Base-by-base conservation (phyloP, 192 early-diverging fungal genomes). In the Podochytrium sp. region DNA sequence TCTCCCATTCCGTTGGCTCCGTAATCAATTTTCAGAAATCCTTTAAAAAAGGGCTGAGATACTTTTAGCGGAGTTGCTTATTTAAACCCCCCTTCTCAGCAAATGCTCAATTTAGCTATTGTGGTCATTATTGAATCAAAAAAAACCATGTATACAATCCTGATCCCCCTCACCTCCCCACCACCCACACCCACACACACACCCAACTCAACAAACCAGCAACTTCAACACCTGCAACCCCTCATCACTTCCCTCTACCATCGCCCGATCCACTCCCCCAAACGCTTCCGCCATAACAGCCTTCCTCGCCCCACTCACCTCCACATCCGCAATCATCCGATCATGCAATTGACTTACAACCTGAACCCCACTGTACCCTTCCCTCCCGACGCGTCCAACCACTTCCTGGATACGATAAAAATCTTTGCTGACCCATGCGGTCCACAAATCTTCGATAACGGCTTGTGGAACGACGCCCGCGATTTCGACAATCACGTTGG, bases 221-320 rank as follows among this genome's bases (percentile, higher is more conserved):
- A 85, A 49, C 59, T 71, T 63, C 57, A 95, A 58, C 34, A 97
- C 74, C 79, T 96, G 95, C 58, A 98, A 76, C 61, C 94, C 85
- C 74, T 98, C 97, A 74, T 96, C 94, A 0, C 94, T 92, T 2
- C 97, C 95, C 57, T 96, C 94, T 30, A 87, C 79, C 23, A 98
- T 84, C 1, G 80, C 76, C 73, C 90, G 87, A 75, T 98, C 97
- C 12, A 84, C 79, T 29, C 74, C 60, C 1, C 86, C 94, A 74
- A 98, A 79, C 4, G 83, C 60, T 63, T 90, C 78, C 0, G 89
- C 81, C 38, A 96, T 85, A 58, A 86, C 83, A 7, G 92, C 78
- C 78, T 97, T 95, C 65, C 95, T 87, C n/a, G 87, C 40, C 25
- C 89, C 83, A 18, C 78, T 81, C 56, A 95, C 73, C 32, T 85